Evolutionary conservation across 495 filamentous ascomycete genomes (phyloP).

Genomic region (Penicillium parvum): DNA sequence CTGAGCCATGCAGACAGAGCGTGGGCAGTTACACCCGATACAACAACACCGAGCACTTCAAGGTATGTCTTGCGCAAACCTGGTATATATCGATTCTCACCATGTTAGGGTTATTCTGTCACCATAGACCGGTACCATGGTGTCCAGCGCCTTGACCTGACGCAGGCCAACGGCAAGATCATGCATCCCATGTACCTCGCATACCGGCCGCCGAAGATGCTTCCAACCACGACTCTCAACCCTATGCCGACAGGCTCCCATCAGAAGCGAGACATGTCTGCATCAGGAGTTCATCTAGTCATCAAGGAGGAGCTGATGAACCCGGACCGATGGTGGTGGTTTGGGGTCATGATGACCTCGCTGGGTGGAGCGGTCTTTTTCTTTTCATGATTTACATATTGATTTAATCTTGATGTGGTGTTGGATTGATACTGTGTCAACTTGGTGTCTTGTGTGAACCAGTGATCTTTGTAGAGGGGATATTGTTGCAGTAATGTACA

Average conservation of each 20-base stretch:
- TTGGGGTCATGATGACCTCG: constrained; percentile 63
- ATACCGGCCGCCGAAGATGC: constrained; percentile 67
- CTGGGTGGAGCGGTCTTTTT: constrained; percentile 47
- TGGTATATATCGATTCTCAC: constrained; percentile 13
- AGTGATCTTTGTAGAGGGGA: not conserved
- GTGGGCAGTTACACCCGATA: constrained; percentile 61
- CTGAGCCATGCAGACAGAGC: constrained; percentile 56
- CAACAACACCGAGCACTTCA: constrained; percentile 61
- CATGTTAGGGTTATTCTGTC: constrained; percentile 56
- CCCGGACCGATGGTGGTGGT: constrained; percentile 64
- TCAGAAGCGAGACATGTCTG: constrained; percentile 17
- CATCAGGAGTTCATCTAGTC: constrained; percentile 21
- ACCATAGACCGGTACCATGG: constrained; percentile 58
- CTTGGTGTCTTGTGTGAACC: too few relatives aligned
- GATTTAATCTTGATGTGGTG: not conserved
- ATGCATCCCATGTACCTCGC: constrained; percentile 72
- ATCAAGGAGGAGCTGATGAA: constrained; percentile 47
- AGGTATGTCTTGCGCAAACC: constrained; percentile 37
- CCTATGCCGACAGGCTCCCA: constrained; percentile 34
- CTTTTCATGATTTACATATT: constrained; percentile 26
- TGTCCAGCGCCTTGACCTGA: constrained; percentile 62
- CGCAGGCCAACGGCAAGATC: constrained; percentile 59
- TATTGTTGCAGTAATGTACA: constrained; percentile 23
- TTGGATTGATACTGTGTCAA: too few relatives aligned
- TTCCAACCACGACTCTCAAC: constrained; percentile 67